A percentile compares a stretch with the other conserved stretches of the same genome.
These are phyloP conservation scores for Mycena leptocephala DNA, from an alignment of 768 basidiomycete species.

Conservation along the genomic window DNA sequence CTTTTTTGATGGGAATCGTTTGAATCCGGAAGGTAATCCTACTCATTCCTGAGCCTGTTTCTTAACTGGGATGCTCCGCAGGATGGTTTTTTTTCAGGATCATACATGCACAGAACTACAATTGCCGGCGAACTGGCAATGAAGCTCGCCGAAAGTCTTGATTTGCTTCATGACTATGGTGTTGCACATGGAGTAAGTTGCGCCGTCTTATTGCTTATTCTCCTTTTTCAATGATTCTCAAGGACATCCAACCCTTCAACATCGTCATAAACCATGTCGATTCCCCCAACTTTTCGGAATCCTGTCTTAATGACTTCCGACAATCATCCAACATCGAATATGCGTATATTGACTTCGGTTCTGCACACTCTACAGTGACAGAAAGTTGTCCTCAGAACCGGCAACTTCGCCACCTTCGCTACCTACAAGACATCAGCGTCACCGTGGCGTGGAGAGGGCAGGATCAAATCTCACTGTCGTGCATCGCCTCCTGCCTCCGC, in stretches of 20 bases:
- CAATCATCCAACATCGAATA: background rate
- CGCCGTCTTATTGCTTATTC: background rate
- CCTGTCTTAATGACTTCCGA: background rate
- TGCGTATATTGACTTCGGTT: background rate
- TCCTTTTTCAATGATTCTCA: background rate
- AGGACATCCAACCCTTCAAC: conserved; percentile 4
- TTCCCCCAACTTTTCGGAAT: background rate
- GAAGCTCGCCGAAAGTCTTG: background rate
- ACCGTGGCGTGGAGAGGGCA: no score
- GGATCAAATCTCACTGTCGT: no score
- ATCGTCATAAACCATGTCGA: conserved; percentile 1
- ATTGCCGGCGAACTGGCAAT: conserved; percentile 1
- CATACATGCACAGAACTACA: no score
- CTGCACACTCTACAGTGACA: no score
- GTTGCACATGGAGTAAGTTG: background rate
- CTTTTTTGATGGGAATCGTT: no score
- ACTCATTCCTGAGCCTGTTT: no score
- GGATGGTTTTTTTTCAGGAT: no score
- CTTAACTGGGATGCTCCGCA: no score
- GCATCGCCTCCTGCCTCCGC: conserved; percentile 95
- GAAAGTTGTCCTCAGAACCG: no score
- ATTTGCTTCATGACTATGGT: background rate
- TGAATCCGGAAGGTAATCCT: no score
- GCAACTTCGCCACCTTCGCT: no score
- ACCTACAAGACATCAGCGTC: no score